These are phyloP conservation scores for Babesia ovis DNA, from an alignment of 169 alveolate genomes.

Conservation along the genomic window DNA sequence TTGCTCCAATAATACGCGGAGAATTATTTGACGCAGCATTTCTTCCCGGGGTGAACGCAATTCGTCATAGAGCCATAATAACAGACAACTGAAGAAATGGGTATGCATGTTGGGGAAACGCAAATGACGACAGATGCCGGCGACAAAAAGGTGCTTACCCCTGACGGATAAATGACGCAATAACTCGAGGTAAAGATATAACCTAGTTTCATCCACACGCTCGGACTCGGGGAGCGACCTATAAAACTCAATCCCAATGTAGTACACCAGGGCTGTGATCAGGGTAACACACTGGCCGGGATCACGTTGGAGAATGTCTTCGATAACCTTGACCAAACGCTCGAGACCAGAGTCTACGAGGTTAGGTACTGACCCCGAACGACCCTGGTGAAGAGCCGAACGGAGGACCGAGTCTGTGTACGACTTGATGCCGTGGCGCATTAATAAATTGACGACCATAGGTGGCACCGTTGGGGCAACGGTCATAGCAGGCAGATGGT, in stretches of 20 bases:
- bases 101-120: constrained; percentile 95
- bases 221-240: background rate
- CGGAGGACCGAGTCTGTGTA: constrained; percentile 51
- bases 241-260: constrained; percentile 25
- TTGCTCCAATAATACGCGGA: constrained; percentile 91
- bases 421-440: constrained; percentile 59
- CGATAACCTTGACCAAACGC: background rate
- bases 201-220: constrained; percentile 18
- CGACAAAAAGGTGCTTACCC: constrained; percentile 87
- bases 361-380: background rate
- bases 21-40: constrained; percentile 88
- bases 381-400: background rate
- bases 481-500: constrained; percentile 86
- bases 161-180: constrained; percentile 78
- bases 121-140: constrained; percentile 92
- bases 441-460: constrained; percentile 52
- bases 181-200: constrained; percentile 77
- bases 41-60: constrained; percentile 76
- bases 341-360: background rate
- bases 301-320: constrained; percentile 4
- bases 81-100: constrained; percentile 87
- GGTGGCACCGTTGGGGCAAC: constrained; percentile 81
- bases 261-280: background rate
- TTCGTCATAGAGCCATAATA: constrained; percentile 85
- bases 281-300: constrained; percentile 33